phyloP scores from a whole-genome alignment of 345 rosid species.

The Tarenaya hassleriana region DNA sequence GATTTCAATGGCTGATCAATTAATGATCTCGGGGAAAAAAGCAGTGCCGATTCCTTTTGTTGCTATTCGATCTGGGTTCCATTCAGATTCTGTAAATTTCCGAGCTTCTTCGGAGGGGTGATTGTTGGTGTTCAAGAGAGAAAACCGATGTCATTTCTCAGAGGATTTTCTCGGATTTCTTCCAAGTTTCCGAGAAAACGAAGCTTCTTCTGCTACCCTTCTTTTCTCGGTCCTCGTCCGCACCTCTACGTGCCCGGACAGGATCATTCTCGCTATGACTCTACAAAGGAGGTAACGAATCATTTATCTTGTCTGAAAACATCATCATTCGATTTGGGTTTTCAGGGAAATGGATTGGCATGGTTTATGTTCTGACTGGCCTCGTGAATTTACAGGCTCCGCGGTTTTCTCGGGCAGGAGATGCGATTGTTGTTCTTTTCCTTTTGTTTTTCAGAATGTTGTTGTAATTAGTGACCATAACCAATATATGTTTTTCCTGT shows the following conservation, averaged over 20 bases:
- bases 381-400: too few species aligned
- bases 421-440: too few species aligned
- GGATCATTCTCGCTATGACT: constrained; percentile 19
- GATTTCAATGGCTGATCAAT: constrained; percentile 3
- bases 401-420: too few species aligned
- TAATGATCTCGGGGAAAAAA: neutral
- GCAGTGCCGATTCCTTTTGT: constrained; percentile 8
- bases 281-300: constrained; percentile 32
- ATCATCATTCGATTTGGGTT: too few species aligned
- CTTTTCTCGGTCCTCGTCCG: constrained; percentile 26
- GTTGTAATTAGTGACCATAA: constrained; percentile 16
- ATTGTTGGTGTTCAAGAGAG: neutral
- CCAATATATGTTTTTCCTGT: constrained; percentile 22
- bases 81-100: constrained; percentile 22
- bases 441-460: neutral
- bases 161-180: constrained; percentile 31
- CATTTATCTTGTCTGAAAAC: neutral
- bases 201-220: constrained; percentile 26
- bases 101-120: neutral
- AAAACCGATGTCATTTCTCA: constrained; percentile 29
- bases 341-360: too few species aligned
- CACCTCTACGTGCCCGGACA: constrained; percentile 9
- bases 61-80: constrained; percentile 7
- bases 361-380: neutral
- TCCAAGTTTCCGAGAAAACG: constrained; percentile 30